Evolutionary conservation across 768 basidiomycete genomes (phyloP), one percentile per base, ranked within the genome.

Genomic region (Termitomyces sp.): DNA sequence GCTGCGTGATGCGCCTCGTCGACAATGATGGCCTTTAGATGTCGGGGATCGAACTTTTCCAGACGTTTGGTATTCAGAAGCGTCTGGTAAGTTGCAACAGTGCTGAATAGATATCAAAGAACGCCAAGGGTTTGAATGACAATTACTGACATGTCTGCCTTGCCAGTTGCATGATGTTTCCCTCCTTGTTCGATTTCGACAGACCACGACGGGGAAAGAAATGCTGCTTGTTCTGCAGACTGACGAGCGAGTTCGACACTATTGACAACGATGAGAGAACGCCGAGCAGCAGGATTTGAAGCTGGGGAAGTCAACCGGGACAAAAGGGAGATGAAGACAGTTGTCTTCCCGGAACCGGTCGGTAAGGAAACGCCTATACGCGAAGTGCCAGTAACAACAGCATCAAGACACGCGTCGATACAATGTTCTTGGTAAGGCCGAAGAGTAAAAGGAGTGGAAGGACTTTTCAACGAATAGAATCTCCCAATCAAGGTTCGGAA

Each of bases 1-100:
- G 91, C 94, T 28, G 95, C 90, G 70, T 98, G 96, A 67, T 98
- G 96, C 0, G 95, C 95, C 71, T 97, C 94, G 64, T 97, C 94
- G 3, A 97, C 77, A 44, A 96, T 84, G 57, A 97, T 76, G 16
- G 87, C 88, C 64, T 88, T 92, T 59, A 91, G 70, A 45, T 59
- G 64, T 10, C 69, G 64, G 3, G 88, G 86, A 64, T 86, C 76
- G 67, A 95, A 96, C 67, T 95, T 96, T 6, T 75, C 75, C 54
- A 94, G 66, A 19, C 91, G 79, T 9, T 79, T 72, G 5, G 77
- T 68, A 55, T 80, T 85, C 34, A 85, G 75, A 11, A 95, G 74
- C 0, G 91, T 96, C 69, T 97, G 93, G 65, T 91, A 93, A 4
- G 93, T 95, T 3, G 91, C 92, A 43, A 95, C 82, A 0, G 93